A percentile compares a stretch with the other conserved stretches of the same genome.
Conservation (phyloP, 371 early-diverging fungal species). For the Circinella minor region DNA sequence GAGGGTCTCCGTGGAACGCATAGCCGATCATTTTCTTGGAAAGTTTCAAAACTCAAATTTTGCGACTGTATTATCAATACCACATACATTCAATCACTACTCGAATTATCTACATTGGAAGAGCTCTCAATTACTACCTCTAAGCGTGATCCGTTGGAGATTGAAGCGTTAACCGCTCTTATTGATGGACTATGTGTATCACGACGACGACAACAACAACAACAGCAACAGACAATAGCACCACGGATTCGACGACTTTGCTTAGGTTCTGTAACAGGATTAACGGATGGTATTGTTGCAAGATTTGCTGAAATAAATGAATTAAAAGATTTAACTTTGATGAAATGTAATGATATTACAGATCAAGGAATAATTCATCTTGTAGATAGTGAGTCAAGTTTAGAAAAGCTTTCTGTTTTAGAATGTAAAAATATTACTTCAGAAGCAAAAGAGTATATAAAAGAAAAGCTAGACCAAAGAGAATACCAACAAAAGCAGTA, state of each 20-base stretch:
- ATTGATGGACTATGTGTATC: background rate
- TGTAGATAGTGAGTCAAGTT: background rate
- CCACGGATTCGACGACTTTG: background rate
- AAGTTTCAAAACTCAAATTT: background rate
- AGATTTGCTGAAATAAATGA: background rate
- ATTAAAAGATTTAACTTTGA: background rate
- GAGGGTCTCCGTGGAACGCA: background rate
- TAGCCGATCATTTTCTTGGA: background rate
- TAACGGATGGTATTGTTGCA: background rate
- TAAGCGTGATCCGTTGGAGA: background rate
- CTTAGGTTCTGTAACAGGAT: background rate
- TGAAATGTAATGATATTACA: background rate
- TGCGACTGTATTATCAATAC: background rate
- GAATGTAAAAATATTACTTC: background rate
- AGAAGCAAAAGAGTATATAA: background rate
- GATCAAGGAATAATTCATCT: background rate
- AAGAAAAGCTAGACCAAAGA: background rate
- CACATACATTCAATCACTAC: background rate
- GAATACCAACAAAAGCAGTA: no score
- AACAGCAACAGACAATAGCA: background rate
- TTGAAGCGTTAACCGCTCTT: background rate
- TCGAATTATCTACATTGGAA: background rate
- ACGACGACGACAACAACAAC: background rate
- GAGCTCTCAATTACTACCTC: background rate
- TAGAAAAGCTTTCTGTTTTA: background rate